Percentiles rank a stretch among this genome's conserved stretches.
phyloP scores from a whole-genome alignment of 2,329 filamentous ascomycete genomes.

The Fusarium coicis region DNA sequence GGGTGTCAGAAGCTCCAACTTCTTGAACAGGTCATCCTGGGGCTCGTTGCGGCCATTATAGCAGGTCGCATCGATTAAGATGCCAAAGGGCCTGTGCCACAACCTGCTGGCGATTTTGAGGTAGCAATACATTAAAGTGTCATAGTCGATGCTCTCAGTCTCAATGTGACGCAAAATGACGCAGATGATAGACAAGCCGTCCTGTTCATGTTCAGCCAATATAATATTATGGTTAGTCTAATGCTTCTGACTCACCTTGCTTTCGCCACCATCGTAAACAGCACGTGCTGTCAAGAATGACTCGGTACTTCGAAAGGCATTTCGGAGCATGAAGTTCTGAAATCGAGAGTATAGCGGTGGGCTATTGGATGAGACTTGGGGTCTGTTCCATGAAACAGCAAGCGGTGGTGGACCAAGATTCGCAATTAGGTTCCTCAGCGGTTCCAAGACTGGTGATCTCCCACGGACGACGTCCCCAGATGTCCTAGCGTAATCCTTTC shows the following conservation, averaged over 20 bases:
- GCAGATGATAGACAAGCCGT: slow-evolving; percentile 75
- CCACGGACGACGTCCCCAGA: slow-evolving; percentile 63
- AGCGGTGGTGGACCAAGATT: slow-evolving; percentile 75
- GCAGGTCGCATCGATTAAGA: slow-evolving; percentile 76
- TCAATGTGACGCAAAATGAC: slow-evolving; percentile 76
- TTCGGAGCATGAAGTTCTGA: slow-evolving; percentile 78
- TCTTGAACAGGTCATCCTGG: slow-evolving; percentile 72
- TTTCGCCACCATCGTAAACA: slow-evolving; percentile 77
- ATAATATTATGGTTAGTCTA: neutral
- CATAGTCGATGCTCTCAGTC: slow-evolving; percentile 71
- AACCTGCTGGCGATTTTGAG: slow-evolving; percentile 77
- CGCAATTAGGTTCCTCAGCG: slow-evolving; percentile 69
- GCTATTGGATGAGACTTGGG: slow-evolving; percentile 70
- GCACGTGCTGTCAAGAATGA: slow-evolving; percentile 72
- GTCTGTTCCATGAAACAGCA: slow-evolving; percentile 76
- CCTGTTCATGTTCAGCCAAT: slow-evolving; percentile 53
- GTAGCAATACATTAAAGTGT: slow-evolving; percentile 74
- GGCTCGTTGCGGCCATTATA: slow-evolving; percentile 75
- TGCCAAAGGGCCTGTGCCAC: slow-evolving; percentile 75
- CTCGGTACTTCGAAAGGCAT: slow-evolving; percentile 73
- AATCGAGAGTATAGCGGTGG: slow-evolving; percentile 75
- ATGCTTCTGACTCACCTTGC: slow-evolving; percentile 60
- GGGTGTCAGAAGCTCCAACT: slow-evolving; percentile 70
- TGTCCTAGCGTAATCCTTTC: slow-evolving; percentile 65
- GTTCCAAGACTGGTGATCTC: slow-evolving; percentile 68